Evolutionary conservation across 2,329 filamentous ascomycete species (phyloP), one percentile per base, ranked within the genome.

Genomic region (Hypomyces rosellus): DNA sequence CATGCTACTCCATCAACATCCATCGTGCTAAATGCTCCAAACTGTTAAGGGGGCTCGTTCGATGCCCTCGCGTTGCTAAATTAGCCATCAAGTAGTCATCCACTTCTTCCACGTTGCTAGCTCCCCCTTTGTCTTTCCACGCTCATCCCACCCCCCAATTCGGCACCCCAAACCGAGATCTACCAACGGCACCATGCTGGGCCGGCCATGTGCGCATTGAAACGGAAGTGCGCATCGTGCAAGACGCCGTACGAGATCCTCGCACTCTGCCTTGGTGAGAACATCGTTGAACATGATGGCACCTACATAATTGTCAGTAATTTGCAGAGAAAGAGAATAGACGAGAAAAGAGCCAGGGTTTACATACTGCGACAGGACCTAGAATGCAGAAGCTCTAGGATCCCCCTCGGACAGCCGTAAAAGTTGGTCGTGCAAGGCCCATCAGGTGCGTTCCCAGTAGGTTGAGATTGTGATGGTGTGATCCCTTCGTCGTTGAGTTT

Each of bases 271-370:
- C 1, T 63, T 55, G 0, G 73, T 74, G 7, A 93, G 68, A 5
- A 69, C 62, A 60, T 95, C 89, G 58, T 92, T 92, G 68, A 95
- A 95, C 87, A 91, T 92, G 63, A 93, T 83, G 2, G 89, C 87
- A 34, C 72, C 74, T 77, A 6, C 9, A 14, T 0, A 1, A 1
- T 12, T 22, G 18, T 34, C 41, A 34, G 22, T 8, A 20, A 14
- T 13, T 14, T 18, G 44, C n/a, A 48, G 40, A 5, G 20, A 22
- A 20, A 20, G 16, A n/a, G 41, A 22, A n/a, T 11, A 20, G 5
- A 20, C 22, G 15, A 4, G 6, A 7, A 14, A 25, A 12, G 9
- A 18, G 2, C 4, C 12, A 3, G 5, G n/a, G 20, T 0, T 4
- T 2, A 60, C 71, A 54, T 63, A 77, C 86, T 88, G 48, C 87